Evolutionary conservation across 2,329 filamentous ascomycete genomes (phyloP).

Genomic region (Neofusicoccum parvum): DNA sequence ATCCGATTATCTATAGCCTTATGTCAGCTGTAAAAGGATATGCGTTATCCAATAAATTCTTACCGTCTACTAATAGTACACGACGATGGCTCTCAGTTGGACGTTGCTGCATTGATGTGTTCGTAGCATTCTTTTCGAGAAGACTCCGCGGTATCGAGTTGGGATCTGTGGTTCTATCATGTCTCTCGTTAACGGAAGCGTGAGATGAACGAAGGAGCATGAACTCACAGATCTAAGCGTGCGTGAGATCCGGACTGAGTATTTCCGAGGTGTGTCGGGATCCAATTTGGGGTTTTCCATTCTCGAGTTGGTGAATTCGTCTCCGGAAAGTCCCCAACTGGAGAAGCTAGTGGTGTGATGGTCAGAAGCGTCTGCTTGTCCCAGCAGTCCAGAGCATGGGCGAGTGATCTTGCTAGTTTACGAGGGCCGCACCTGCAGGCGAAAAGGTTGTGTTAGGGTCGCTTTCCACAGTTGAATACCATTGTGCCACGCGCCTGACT

Average conservation of each 20-base stretch:
- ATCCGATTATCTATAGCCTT: slow-evolving; percentile 16
- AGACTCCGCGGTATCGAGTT: not conserved
- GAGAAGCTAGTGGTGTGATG: not conserved
- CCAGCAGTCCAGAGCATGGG: slow-evolving; percentile 12
- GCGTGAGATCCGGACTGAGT: not conserved
- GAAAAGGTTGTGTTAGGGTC: not conserved
- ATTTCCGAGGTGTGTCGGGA: not conserved
- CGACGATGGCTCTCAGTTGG: not conserved
- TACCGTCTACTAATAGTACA: slow-evolving; percentile 13
- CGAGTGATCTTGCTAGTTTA: slow-evolving; percentile 35
- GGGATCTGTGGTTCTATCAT: not conserved
- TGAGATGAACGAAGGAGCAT: not conserved
- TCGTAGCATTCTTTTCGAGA: not conserved
- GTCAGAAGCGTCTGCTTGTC: not conserved
- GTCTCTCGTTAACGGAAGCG: not conserved
- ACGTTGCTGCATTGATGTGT: not conserved
- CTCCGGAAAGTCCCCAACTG: not conserved
- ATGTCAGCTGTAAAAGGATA: not conserved
- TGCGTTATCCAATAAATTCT: not conserved
- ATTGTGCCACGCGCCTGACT: not conserved
- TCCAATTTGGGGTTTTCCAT: slow-evolving; percentile 2
- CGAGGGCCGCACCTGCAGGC: slow-evolving; percentile 34
- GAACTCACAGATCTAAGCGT: not conserved
- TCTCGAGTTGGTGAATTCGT: not conserved
- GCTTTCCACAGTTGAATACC: too few species aligned